Evolutionary conservation across 352 stramenopile species (phyloP).

Genomic region (Chrysophaeum taylorii): DNA sequence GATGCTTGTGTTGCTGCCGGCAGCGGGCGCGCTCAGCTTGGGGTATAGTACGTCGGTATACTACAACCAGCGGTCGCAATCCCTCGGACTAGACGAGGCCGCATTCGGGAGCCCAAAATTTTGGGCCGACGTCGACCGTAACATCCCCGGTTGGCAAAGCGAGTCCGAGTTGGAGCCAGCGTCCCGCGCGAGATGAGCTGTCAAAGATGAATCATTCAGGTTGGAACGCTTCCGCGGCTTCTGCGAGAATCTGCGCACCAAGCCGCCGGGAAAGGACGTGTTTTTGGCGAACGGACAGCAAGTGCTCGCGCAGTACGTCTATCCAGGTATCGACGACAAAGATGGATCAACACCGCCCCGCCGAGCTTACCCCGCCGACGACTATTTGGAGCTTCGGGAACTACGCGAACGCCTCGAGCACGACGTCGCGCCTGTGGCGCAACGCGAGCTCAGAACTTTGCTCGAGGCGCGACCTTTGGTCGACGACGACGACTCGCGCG

Average conservation of each 20-base stretch:
- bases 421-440: background rate
- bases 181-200: no score
- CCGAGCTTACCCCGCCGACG: background rate
- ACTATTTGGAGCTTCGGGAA: background rate
- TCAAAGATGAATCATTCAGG: no score
- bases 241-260: background rate
- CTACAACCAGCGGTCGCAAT: no score
- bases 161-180: background rate
- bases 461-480: background rate
- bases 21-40: no score
- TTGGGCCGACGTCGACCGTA: background rate
- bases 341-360: background rate
- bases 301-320: background rate
- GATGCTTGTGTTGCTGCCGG: no score
- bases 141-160: background rate
- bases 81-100: slow-evolving; percentile 4
- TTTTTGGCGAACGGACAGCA: background rate
- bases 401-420: background rate
- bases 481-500: background rate
- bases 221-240: slow-evolving; percentile 4
- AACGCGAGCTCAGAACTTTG: background rate
- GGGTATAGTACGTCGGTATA: no score
- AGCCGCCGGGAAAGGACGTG: background rate
- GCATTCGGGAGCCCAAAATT: background rate
- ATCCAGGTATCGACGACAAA: background rate